Evolutionary conservation across 2,329 filamentous ascomycete genomes (phyloP).

Genomic region (Emydomyces testavorans): DNA sequence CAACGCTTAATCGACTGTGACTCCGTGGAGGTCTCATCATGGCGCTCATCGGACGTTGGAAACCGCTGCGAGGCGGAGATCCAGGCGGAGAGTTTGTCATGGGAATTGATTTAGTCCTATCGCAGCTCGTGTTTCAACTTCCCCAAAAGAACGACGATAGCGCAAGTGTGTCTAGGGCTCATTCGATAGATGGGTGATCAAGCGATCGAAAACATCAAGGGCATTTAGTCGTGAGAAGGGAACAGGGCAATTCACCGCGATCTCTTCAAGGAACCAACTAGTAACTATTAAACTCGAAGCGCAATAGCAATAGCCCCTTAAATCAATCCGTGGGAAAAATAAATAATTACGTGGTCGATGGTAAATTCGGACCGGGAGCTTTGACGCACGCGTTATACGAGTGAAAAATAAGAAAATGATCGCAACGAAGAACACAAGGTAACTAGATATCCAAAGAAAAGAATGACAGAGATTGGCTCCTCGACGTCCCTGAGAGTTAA

Average conservation of each 20-base stretch:
- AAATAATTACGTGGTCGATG: too few species aligned
- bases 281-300: too few species aligned
- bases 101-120: neutral
- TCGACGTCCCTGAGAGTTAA: neutral
- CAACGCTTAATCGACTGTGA: constrained; percentile 72
- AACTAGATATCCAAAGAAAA: too few species aligned
- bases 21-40: constrained; percentile 68
- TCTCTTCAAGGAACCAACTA: neutral
- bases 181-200: constrained; percentile 4
- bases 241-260: neutral
- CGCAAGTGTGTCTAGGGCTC: neutral
- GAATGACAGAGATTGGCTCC: too few species aligned
- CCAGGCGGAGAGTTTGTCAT: constrained; percentile 62
- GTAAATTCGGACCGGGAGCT: too few species aligned
- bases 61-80: constrained; percentile 43
- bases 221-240: constrained; percentile 3
- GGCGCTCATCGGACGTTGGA: constrained; percentile 65
- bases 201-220: constrained; percentile 6
- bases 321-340: too few species aligned
- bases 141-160: constrained; percentile 2
- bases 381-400: too few species aligned
- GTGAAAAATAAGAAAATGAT: too few species aligned
- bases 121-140: neutral
- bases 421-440: too few species aligned
- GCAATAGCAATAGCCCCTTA: too few species aligned